phyloP scores from a whole-genome alignment of 169 alveolate genomes.

The Sarcocystis neurona region DNA sequence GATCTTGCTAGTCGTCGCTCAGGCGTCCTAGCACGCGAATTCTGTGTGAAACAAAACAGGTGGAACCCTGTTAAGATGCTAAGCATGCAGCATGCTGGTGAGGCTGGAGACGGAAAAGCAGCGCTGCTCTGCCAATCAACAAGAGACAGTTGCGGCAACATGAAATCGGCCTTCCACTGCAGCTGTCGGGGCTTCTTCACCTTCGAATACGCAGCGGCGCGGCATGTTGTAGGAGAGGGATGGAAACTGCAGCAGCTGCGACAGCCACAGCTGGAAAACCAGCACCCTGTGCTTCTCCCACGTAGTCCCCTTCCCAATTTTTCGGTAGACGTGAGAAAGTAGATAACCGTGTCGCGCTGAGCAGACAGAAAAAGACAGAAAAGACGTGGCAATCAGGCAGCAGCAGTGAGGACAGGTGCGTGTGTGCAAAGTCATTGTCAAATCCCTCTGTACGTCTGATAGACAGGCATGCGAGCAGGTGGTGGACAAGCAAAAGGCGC shows the following conservation, averaged over 20 bases:
- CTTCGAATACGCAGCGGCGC: conserved; percentile 60
- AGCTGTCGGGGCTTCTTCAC: background rate
- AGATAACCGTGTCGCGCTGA: conserved; percentile 53
- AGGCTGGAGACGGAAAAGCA: background rate
- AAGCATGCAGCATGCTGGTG: background rate
- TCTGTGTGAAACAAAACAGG: no score
- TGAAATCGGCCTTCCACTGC: background rate
- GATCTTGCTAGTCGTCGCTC: no score
- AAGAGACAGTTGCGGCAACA: no score
- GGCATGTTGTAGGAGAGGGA: conserved; percentile 64
- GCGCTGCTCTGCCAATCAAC: background rate
- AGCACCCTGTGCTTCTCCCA: conserved; percentile 64
- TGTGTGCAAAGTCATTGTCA: no score
- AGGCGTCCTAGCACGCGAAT: no score
- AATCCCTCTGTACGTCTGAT: no score
- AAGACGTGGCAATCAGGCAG: no score
- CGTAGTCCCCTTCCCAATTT: conserved; percentile 64
- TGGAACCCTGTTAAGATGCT: no score
- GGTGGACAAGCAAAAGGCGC: no score
- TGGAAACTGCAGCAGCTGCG: conserved; percentile 66
- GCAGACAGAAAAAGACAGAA: no score
- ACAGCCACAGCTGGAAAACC: conserved; percentile 61
- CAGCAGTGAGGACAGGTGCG: no score
- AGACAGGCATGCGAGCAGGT: no score
- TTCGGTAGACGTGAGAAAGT: conserved; percentile 63